A percentile compares a stretch with the other conserved stretches of the same genome.
Conservation (phyloP, 495 filamentous ascomycete species). For the Hypoxylon perforatum region DNA sequence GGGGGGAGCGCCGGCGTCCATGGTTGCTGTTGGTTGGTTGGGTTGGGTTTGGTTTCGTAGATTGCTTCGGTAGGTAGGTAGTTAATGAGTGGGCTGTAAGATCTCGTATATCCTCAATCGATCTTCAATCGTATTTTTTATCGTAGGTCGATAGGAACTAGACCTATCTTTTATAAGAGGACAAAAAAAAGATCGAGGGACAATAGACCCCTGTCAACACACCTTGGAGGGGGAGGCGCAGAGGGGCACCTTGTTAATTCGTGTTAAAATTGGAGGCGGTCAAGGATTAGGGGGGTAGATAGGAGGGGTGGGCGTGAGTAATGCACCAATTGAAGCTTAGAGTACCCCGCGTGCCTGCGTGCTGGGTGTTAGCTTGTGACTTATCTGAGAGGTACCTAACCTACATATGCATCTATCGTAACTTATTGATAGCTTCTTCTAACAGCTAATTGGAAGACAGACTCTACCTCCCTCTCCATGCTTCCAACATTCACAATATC, state of each 20-base stretch:
- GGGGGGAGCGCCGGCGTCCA: constrained; percentile 43
- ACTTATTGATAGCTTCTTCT: constrained; percentile 7
- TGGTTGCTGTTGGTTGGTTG: constrained; percentile 13
- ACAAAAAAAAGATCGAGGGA: constrained; percentile 7
- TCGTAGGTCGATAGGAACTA: too few relatives aligned
- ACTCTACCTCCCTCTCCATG: too few relatives aligned
- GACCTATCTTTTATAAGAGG: not conserved
- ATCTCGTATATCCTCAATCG: not conserved
- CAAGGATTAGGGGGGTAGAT: constrained; percentile 14
- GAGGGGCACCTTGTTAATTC: constrained; percentile 19
- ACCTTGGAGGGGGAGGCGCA: constrained; percentile 27
- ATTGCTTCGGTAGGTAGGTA: not conserved
- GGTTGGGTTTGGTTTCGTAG: not conserved
- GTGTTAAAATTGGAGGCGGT: constrained; percentile 28
- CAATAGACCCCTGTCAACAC: constrained; percentile 24
- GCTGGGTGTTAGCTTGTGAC: constrained; percentile 11
- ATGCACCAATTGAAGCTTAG: constrained; percentile 35
- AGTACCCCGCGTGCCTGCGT: constrained; percentile 27
- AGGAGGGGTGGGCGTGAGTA: not conserved
- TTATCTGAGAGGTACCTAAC: not conserved
- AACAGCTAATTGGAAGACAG: too few relatives aligned
- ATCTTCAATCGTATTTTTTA: not conserved
- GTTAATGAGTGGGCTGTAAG: not conserved
- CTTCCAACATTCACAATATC: not conserved
- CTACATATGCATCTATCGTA: constrained; percentile 6